Conservation (phyloP, 768 basidiomycete species). For the Amanita pallidorosea region DNA sequence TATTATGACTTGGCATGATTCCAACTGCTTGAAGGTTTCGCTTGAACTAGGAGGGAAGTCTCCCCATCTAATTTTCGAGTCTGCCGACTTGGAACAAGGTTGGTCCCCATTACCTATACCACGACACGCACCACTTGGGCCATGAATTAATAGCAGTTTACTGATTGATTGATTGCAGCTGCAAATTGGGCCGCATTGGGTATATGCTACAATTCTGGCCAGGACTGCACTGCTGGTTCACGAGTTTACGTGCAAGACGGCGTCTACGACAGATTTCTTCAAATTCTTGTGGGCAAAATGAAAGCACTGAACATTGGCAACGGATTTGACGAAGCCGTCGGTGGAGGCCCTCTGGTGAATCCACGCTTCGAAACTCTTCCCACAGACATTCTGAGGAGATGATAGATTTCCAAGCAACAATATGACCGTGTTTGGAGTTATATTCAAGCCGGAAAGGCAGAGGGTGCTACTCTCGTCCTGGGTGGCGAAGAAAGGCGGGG, state of each 20-base stretch:
- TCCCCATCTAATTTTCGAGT: constrained; percentile 81
- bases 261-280: constrained; percentile 78
- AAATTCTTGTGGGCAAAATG: constrained; percentile 52
- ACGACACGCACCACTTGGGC: too few species aligned
- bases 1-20: neutral
- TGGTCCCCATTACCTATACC: constrained; percentile 7
- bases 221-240: constrained; percentile 90
- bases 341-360: constrained; percentile 74
- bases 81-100: constrained; percentile 86
- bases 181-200: constrained; percentile 82
- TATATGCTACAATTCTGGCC: constrained; percentile 83
- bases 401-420: constrained; percentile 70
- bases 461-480: constrained; percentile 68
- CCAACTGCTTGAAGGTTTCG: constrained; percentile 43
- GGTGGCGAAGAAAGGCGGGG: constrained; percentile 73
- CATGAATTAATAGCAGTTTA: too few species aligned
- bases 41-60: constrained; percentile 94
- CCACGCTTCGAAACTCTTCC: neutral
- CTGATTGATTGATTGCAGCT: constrained; percentile 27
- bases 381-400: constrained; percentile 4
- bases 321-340: constrained; percentile 64
- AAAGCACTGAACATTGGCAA: constrained; percentile 67
- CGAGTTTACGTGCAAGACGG: constrained; percentile 82
- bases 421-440: constrained; percentile 83
- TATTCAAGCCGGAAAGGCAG: constrained; percentile 75